A percentile compares a stretch with the other conserved stretches of the same genome.
phyloP scores from a whole-genome alignment of 2,329 filamentous ascomycete genomes.

The Colletotrichum sublineola region DNA sequence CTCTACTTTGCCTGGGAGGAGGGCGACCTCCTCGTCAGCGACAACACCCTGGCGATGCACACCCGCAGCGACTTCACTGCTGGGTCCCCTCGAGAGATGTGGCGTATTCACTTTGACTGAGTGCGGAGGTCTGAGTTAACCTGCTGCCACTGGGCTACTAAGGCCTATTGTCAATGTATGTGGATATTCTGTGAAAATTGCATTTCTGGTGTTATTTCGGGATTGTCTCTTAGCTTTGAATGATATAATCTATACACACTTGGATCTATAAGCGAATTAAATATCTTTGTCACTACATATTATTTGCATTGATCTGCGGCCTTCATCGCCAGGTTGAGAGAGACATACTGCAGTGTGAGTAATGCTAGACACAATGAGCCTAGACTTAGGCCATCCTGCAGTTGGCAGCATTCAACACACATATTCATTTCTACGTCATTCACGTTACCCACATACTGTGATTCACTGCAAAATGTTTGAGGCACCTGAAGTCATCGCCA shows the following conservation, averaged over 20 bases:
- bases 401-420: too few relatives aligned
- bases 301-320: too few relatives aligned
- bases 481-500: neutral
- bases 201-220: conserved; percentile 15
- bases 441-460: neutral
- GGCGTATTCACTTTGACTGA: conserved; percentile 65
- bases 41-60: conserved; percentile 65
- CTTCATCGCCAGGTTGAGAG: too few relatives aligned
- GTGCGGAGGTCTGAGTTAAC: neutral
- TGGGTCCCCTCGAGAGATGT: conserved; percentile 60
- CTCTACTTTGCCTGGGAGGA: conserved; percentile 67
- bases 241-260: neutral
- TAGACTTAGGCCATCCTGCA: too few relatives aligned
- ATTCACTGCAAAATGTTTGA: neutral
- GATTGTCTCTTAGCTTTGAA: conserved; percentile 25
- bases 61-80: conserved; percentile 61
- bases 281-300: neutral
- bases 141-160: neutral
- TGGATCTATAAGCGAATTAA: neutral
- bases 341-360: too few relatives aligned
- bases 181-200: conserved; percentile 22
- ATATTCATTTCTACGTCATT: too few relatives aligned
- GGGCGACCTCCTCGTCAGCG: conserved; percentile 66
- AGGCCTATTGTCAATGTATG: conserved; percentile 4
- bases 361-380: too few relatives aligned